These are phyloP conservation scores for Calocera viscosa DNA, from an alignment of 768 basidiomycete genomes.

Conservation along the genomic window DNA sequence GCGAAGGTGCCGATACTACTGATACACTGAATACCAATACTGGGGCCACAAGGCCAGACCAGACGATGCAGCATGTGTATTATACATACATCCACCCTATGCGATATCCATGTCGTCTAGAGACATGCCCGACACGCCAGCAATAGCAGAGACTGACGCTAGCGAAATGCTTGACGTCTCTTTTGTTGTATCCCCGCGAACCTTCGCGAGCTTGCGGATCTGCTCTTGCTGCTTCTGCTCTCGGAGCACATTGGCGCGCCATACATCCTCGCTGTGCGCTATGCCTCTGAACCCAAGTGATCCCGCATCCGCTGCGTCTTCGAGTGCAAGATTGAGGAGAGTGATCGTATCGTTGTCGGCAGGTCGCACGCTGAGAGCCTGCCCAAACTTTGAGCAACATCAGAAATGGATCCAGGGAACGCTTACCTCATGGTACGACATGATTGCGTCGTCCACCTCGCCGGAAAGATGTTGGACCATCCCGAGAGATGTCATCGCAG, in stretches of 20 bases:
- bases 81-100: neutral
- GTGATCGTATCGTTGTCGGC: constrained; percentile 72
- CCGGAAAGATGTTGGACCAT: constrained; percentile 69
- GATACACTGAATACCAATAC: neutral
- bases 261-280: neutral
- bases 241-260: neutral
- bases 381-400: neutral
- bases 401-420: constrained; percentile 1
- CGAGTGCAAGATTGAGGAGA: constrained; percentile 67
- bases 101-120: neutral
- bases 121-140: neutral
- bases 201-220: constrained; percentile 1
- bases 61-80: neutral
- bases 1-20: neutral
- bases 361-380: constrained; percentile 72
- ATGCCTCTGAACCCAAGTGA: neutral
- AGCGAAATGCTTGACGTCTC: constrained; percentile 6
- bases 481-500: constrained; percentile 79
- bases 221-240: constrained; percentile 2
- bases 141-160: neutral
- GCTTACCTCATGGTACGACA: constrained; percentile 82
- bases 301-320: neutral
- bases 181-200: neutral
- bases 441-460: constrained; percentile 65
- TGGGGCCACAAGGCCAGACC: neutral